Conservation (phyloP, 768 basidiomycete genomes). For the Russula emetica region DNA sequence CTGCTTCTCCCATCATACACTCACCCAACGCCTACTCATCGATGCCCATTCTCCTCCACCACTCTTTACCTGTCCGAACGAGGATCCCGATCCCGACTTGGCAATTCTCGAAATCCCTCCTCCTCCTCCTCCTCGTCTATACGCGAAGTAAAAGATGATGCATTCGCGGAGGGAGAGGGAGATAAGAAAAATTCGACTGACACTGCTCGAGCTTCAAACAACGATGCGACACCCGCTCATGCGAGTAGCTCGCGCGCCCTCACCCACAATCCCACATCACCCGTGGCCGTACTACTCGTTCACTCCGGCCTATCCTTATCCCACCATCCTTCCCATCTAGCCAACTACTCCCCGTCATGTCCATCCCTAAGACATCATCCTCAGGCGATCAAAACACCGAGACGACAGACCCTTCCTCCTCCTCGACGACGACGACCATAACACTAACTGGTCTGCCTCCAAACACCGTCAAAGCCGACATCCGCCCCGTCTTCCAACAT, state of each 20-base stretch:
- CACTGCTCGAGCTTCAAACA: background rate
- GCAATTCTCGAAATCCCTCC: no score
- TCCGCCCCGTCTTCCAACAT: conserved; percentile 8
- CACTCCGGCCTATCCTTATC: conserved; percentile 10
- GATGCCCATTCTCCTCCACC: background rate
- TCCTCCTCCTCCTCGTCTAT: no score
- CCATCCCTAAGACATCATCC: background rate
- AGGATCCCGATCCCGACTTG: background rate
- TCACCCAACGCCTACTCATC: no score
- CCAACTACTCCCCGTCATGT: background rate
- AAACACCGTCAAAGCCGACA: conserved; percentile 9
- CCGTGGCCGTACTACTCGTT: background rate
- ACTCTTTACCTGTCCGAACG: background rate
- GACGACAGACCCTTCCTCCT: background rate
- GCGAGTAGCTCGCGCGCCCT: no score
- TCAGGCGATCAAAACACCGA: background rate
- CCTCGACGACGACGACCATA: background rate
- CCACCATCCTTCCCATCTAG: background rate
- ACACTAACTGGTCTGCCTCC: background rate
- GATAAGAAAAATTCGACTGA: background rate
- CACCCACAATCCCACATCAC: no score
- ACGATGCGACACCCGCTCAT: background rate
- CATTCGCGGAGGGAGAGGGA: background rate
- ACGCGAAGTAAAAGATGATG: background rate
- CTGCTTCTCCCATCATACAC: no score